phyloP scores from a whole-genome alignment of 1,139 yeast genomes.

The Debaryomyces fabryi region DNA sequence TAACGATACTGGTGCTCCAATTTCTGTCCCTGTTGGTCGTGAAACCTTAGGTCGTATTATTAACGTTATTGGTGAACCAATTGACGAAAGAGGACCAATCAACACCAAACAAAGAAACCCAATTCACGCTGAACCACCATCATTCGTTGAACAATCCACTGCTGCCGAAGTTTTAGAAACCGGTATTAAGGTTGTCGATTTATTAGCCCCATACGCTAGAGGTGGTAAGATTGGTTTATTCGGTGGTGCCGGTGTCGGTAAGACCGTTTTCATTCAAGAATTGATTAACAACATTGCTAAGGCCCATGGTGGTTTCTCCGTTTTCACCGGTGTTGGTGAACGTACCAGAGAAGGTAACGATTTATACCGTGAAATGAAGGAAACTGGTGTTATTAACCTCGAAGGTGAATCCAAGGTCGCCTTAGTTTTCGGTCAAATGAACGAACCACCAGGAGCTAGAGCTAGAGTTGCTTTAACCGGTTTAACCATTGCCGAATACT shows the following conservation, averaged over 20 bases:
- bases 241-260: constrained; percentile 99
- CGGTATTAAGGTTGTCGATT: constrained; percentile 99
- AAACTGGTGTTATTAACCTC: constrained; percentile 99
- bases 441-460: constrained; percentile 99
- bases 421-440: constrained; percentile 99
- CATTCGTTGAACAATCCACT: constrained; percentile 96
- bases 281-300: constrained; percentile 99
- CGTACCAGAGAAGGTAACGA: constrained; percentile 99
- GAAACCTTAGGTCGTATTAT: constrained; percentile 98
- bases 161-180: constrained; percentile 98
- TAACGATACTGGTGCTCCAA: constrained; percentile 96
- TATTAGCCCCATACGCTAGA: constrained; percentile 99
- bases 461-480: constrained; percentile 99
- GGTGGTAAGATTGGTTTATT: constrained; percentile 99
- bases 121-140: constrained; percentile 97
- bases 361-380: constrained; percentile 99
- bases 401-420: constrained; percentile 99
- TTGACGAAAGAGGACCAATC: constrained; percentile 99
- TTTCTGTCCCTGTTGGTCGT: constrained; percentile 98
- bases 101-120: constrained; percentile 91
- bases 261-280: constrained; percentile 99
- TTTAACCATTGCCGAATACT: constrained; percentile 99
- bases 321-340: constrained; percentile 99
- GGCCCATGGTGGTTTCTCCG: constrained; percentile 99
- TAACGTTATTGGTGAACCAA: constrained; percentile 99